Base-by-base conservation (phyloP, 805 yeast species). In the Yueomyces sp. region DNA sequence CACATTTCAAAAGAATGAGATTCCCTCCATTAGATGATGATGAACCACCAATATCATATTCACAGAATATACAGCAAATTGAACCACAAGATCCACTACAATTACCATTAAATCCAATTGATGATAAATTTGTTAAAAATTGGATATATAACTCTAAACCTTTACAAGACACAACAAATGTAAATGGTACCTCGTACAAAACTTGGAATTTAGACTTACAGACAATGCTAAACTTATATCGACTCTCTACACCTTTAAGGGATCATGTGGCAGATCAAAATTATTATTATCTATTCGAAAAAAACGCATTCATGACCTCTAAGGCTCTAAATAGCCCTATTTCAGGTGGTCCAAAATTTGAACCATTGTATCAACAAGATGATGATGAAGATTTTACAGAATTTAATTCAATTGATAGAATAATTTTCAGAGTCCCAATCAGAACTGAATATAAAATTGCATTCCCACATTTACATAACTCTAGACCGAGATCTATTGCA, bases 21-120 rank as follows among this genome's bases (percentile, higher is more conserved):
- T 84, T 92, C 52, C 99, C 99, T 1, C 88, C 94, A 0, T 87
- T 90, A 64, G 98, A 92, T 61, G 99, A 92, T 57, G 98, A 92
- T 60, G 97, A 90, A 59, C 96, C 96, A 0, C 94, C 95, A 1
- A 56, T 88, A 32, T 75, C 80, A 45, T 92, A 85, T 79, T 54
- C 77, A n/a, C 94, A 86, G 44, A 81, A 83, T 53, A 66, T 87
- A 11, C 81, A 84, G 47, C 81, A 77, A 12, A 64, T 79, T 1
- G 88, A 82, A 41, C 79, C 85, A 0, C 70, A 76, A 4, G 90
- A 81, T n/a, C 70, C 90, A 0, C 74, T 88, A 27, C 76, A 69
- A 48, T 81, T 81, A 28, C 73, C 72, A 30, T 66, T 65, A 8
- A 84, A 79, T 47, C 88, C 84, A 56, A 64, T 68, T 4, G 60